Base-by-base conservation (phyloP, 176 grass and related monocot species). In the Lolium rigidum region DNA sequence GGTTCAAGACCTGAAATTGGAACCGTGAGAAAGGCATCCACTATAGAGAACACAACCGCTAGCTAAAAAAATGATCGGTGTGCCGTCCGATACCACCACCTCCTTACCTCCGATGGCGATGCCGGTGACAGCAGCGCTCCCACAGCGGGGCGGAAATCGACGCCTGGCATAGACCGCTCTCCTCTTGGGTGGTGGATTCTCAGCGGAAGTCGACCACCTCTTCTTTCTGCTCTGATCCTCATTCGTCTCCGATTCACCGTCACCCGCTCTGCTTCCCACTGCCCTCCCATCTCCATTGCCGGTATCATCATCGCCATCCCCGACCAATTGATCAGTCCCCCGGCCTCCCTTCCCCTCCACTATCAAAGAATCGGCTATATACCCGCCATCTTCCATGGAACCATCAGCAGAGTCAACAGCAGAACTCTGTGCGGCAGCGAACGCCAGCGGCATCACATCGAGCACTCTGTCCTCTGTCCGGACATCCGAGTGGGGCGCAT, bases 141-240 rank as follows among this genome's bases (percentile, higher is more conserved):
- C 82, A 63, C 91, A 94, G n/a, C 84, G 81, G n/a, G 77, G 85
- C 6, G 95, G 95, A 78, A 78, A 92, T 47, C 7, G 78, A 25
- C 90, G 91, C 28, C 83, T 11, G 0, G 87, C 91, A 10, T 82
- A 86, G 17, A 90, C 71, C 0, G 25, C 52, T 70, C 84, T 91
- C 81, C 77, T 86, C 81, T 87, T 91, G 10, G 90, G 90, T 7
- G 54, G 88, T 3, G 85, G 82, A 75, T 86, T 89, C 68, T 89
- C 0, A 12, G 37, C 59, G 11, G 91, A 87, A 1, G 10, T 66
- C 70, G 81, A 64, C 54, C 82, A 83, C 55, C 94, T 86, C 69
- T 89, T 90, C 7, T 37, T 83, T 83, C 49, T 50, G 10, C 15
- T 17, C 24, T 3, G 17, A 83, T 79, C 85, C 11, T 51, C 38